Percentiles rank a stretch among this genome's conserved stretches.
Conservation (phyloP, 768 basidiomycete genomes). For the Pleurotus platypus region DNA sequence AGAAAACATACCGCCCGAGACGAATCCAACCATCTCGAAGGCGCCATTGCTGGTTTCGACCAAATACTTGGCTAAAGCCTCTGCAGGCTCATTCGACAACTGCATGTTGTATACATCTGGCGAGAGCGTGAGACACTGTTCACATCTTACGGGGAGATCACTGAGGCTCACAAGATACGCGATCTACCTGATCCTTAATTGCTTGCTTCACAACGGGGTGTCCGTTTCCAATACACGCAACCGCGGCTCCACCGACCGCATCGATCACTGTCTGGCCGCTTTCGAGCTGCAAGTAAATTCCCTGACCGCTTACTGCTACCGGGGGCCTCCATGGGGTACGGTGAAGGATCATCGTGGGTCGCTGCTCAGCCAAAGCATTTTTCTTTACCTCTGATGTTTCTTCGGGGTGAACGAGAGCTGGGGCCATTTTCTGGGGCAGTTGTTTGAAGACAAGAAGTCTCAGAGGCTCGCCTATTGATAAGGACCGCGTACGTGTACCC, state of each 20-base stretch:
- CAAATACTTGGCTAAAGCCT: conserved; percentile 67
- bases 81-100: conserved; percentile 76
- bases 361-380: background rate
- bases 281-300: conserved; percentile 69
- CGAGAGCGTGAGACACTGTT: background rate
- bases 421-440: background rate
- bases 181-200: conserved; percentile 77
- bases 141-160: background rate
- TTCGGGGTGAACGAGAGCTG: background rate
- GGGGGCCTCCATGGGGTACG: conserved; percentile 75
- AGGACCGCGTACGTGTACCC: background rate
- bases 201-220: conserved; percentile 71
- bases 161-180: conserved; percentile 60
- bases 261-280: conserved; percentile 72
- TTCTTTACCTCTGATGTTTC: background rate
- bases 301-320: conserved; percentile 60
- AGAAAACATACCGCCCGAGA: conserved; percentile 62
- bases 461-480: background rate
- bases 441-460: background rate
- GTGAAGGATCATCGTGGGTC: conserved; percentile 45
- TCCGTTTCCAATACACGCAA: conserved; percentile 71
- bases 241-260: conserved; percentile 84
- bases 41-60: conserved; percentile 68
- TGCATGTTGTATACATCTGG: conserved; percentile 88
- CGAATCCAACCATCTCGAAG: conserved; percentile 68